Percentiles rank a stretch among this genome's conserved stretches.
phyloP scores from a whole-genome alignment of 768 basidiomycete species.

The Russula sp. region DNA sequence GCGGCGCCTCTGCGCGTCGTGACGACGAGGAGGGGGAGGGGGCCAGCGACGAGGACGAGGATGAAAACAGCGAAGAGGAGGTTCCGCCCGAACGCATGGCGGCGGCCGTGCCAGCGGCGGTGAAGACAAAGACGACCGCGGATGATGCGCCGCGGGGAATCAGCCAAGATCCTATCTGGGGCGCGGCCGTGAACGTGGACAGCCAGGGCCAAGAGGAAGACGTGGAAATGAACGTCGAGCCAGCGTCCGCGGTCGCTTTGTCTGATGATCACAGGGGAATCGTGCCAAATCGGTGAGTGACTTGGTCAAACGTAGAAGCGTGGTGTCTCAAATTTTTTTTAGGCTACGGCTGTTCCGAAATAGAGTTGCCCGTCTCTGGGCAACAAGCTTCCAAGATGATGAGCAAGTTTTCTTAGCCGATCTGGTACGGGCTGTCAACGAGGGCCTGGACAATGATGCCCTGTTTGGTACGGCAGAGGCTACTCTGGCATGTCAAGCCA shows the following conservation, averaged over 20 bases:
- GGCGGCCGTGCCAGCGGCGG: conserved; percentile 31
- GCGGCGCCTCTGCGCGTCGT: conserved; percentile 36
- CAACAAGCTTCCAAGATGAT: conserved; percentile 59
- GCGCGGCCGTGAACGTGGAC: conserved; percentile 35
- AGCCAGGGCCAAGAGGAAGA: conserved; percentile 40
- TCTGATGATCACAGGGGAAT: conserved; percentile 38
- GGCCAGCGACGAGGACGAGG: conserved; percentile 44
- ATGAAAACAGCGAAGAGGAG: conserved; percentile 38
- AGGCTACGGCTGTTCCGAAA: conserved; percentile 78
- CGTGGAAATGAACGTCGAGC: conserved; percentile 49
- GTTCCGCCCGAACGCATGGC: conserved; percentile 41
- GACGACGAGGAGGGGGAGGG: conserved; percentile 36
- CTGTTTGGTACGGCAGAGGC: conserved; percentile 83
- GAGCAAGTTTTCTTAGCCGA: conserved; percentile 68
- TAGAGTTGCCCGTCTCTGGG: conserved; percentile 65
- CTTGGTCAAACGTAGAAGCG: background rate
- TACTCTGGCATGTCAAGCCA: conserved; percentile 56
- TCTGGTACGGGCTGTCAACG: conserved; percentile 69
- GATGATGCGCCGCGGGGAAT: conserved; percentile 25
- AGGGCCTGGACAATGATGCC: conserved; percentile 55
- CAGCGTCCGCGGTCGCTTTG: conserved; percentile 31
- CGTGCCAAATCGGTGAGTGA: conserved; percentile 51
- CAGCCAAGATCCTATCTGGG: conserved; percentile 55
- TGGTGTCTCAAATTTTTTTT: background rate
- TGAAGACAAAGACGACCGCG: conserved; percentile 10